phyloP scores from a whole-genome alignment of 805 yeast genomes.

The Kluyveromyces lactis region DNA sequence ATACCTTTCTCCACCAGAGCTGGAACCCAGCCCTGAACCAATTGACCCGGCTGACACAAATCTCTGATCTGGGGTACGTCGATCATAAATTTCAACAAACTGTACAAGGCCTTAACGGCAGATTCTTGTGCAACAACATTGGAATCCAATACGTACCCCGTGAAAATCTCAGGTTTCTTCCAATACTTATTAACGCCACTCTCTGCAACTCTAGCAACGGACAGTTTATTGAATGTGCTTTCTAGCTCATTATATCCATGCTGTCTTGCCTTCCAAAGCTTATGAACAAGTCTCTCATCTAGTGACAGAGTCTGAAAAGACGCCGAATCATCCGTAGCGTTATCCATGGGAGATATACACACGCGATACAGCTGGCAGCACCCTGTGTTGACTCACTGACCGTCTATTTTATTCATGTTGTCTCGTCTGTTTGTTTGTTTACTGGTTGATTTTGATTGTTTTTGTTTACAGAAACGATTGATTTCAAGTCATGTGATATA shows the following conservation, averaged over 20 bases:
- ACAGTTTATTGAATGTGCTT: constrained; percentile 31
- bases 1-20: constrained; percentile 73
- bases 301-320: constrained; percentile 40
- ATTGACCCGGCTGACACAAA: constrained; percentile 35
- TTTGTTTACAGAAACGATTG: too few species aligned
- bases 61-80: constrained; percentile 19
- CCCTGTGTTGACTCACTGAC: too few species aligned
- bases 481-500: too few species aligned
- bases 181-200: constrained; percentile 49
- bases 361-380: too few species aligned
- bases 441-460: too few species aligned
- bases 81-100: constrained; percentile 52
- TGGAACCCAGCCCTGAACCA: constrained; percentile 18
- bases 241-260: constrained; percentile 68
- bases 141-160: constrained; percentile 57
- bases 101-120: constrained; percentile 50
- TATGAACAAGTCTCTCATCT: constrained; percentile 57
- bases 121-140: constrained; percentile 91
- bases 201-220: constrained; percentile 12
- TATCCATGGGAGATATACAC: not conserved
- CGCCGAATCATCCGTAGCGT: constrained; percentile 1
- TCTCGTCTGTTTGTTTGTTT: too few species aligned
- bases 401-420: too few species aligned
- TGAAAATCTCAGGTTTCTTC: constrained; percentile 45
- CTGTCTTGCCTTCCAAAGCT: constrained; percentile 82